A percentile compares a stretch with the other conserved stretches of the same genome.
phyloP scores from a whole-genome alignment of 2,329 filamentous ascomycete genomes.

The Clathrospora elynae region DNA sequence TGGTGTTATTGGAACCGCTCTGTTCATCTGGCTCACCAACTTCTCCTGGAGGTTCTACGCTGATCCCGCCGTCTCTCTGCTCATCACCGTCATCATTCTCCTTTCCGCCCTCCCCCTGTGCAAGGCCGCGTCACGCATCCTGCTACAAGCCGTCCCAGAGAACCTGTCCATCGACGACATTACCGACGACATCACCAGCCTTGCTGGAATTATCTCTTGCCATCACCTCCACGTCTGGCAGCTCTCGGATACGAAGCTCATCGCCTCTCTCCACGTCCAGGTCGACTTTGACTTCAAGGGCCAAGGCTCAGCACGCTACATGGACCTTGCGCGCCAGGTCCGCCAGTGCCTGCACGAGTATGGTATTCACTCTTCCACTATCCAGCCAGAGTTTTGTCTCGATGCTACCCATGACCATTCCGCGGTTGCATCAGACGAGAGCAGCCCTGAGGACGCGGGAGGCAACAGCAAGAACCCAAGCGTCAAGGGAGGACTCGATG shows the following conservation, averaged over 20 bases:
- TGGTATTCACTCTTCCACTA: conserved; percentile 95
- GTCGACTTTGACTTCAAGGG: conserved; percentile 88
- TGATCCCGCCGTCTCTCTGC: conserved; percentile 87
- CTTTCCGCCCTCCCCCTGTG: conserved; percentile 79
- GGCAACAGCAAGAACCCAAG: conserved; percentile 45
- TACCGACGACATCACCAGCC: conserved; percentile 82
- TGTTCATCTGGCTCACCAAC: conserved; percentile 89
- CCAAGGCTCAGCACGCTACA: conserved; percentile 78
- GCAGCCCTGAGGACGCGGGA: conserved; percentile 36
- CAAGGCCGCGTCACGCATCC: conserved; percentile 79
- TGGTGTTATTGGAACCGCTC: conserved; percentile 79
- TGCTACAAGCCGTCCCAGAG: conserved; percentile 90
- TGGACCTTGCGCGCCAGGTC: conserved; percentile 83
- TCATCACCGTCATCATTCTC: conserved; percentile 82
- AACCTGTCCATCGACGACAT: conserved; percentile 89
- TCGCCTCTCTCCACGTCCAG: conserved; percentile 92
- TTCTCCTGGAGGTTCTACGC: conserved; percentile 84
- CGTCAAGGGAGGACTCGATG: conserved; percentile 42
- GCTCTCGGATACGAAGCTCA: conserved; percentile 89
- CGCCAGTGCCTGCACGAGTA: conserved; percentile 90
- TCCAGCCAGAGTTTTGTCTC: conserved; percentile 82
- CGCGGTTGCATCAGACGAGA: conserved; percentile 38
- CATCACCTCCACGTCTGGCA: conserved; percentile 99
- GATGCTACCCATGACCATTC: conserved; percentile 53
- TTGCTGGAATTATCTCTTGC: conserved; percentile 85